phyloP scores from a whole-genome alignment of 257 asterid genomes.

The Nemophila menziesii region DNA sequence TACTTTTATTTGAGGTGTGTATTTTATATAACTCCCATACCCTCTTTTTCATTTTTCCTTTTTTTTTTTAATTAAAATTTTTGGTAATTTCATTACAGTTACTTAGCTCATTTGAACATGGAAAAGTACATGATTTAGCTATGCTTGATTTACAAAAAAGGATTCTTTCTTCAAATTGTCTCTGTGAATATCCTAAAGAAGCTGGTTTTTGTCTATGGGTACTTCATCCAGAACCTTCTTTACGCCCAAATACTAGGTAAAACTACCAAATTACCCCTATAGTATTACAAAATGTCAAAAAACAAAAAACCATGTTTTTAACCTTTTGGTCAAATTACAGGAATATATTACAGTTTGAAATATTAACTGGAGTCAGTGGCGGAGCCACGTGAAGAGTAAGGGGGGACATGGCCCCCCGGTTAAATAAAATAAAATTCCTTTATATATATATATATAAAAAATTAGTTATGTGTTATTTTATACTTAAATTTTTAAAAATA shows the following conservation, averaged over 20 bases:
- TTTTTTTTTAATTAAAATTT: background rate
- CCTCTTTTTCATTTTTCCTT: background rate
- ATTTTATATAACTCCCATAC: constrained; percentile 13
- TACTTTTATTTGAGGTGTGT: constrained; percentile 93
- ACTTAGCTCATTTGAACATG: constrained; percentile 65
- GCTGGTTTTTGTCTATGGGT: constrained; percentile 98
- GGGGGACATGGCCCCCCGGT: no score
- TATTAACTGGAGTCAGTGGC: constrained; percentile 44
- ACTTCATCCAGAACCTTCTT: constrained; percentile 87
- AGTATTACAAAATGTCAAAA: no score
- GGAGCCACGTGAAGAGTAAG: no score
- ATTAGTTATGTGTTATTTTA: no score
- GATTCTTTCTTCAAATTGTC: constrained; percentile 83
- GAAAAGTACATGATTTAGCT: constrained; percentile 75
- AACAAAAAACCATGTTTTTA: no score
- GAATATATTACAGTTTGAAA: constrained; percentile 63
- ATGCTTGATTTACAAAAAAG: constrained; percentile 73
- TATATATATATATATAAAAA: no score
- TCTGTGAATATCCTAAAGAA: constrained; percentile 78
- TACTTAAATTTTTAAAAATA: constrained; percentile 50
- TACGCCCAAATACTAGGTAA: constrained; percentile 75
- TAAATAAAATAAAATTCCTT: no score
- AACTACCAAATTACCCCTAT: background rate
- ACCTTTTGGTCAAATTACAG: no score
- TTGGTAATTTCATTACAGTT: constrained; percentile 43